Base-by-base conservation (phyloP, 257 asterid genomes). In the Dorcoceras hygrometricum region DNA sequence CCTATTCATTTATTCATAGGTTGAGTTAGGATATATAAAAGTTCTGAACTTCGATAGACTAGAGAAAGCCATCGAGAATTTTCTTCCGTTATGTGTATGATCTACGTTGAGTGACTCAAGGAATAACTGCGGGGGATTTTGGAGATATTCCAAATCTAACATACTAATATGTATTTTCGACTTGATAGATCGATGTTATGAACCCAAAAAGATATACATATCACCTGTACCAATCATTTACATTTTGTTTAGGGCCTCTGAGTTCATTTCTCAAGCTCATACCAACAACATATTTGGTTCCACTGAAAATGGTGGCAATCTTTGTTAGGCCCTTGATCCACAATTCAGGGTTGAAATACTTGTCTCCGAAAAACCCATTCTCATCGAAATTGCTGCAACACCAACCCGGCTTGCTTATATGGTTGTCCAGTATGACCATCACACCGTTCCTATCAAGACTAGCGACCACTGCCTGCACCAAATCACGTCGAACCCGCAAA, bases 251-350 rank as follows among this genome's bases (percentile, higher is more conserved):
- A 6, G 80, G 82, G 12, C 97, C 97, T 2, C 96, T 80, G 19
- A 94, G 97, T 76, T 94, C 99, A 75, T 94, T 94, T 65, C 99
- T 73, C 55, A 94, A 68, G 89, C 99, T 90, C 96, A 94, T 94
- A 28, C 73, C 97, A 4, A 94, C 89, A 0, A 94, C 96, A 53
- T 81, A 76, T 8, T 36, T 43, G 55, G 79, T 80, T 69, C 61
- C 72, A 2, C 78, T 87, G 80, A 94, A 90, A 66, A 71, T 76
- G 60, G 88, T 78, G 80, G 99, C 96, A 12, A 94, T 84, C 56
- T 56, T 82, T 48, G 89, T 85, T 39, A 94, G 82, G 63, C 97
- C 99, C 28, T 77, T 75, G 63, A 90, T 77, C 97, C 99, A 94
- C 4, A 80, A 72, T 23, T 84, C 83, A 8, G 99, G 93, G 57